Evolutionary conservation across 805 yeast species (phyloP).

Genomic region (Yamadazyma olivae): DNA sequence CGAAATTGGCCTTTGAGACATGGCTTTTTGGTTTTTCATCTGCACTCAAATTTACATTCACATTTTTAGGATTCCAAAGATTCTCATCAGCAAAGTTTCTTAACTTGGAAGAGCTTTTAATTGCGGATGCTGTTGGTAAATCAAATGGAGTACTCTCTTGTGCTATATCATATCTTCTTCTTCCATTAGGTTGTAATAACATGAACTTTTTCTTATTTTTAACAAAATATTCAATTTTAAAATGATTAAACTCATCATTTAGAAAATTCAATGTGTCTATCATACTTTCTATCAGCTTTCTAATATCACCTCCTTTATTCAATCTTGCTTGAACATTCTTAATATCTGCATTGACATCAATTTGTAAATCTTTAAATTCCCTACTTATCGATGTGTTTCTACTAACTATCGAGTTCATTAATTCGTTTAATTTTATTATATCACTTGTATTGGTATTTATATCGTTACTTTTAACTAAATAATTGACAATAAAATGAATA

Average conservation of each 20-base stretch:
- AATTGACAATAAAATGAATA: conserved; percentile 1
- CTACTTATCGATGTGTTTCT: not conserved
- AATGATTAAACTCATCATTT: conserved; percentile 8
- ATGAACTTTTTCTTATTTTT: conserved; percentile 5
- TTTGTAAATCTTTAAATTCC: not conserved
- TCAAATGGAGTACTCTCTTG: too few relatives aligned
- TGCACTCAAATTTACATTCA: not conserved
- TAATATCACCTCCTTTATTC: conserved; percentile 17
- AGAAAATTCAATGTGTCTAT: conserved; percentile 4
- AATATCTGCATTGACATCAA: not conserved
- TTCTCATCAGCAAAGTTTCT: too few relatives aligned
- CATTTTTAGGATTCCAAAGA: not conserved
- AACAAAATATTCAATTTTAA: conserved; percentile 10
- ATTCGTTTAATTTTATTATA: not conserved
- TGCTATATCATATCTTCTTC: too few relatives aligned
- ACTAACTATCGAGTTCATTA: not conserved
- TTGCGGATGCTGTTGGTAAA: too few relatives aligned
- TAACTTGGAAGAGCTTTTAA: too few relatives aligned
- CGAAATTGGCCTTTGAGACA: too few relatives aligned
- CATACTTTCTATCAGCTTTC: conserved; percentile 11
- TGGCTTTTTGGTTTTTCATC: too few relatives aligned
- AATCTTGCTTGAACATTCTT: conserved; percentile 14
- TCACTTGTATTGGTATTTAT: not conserved
- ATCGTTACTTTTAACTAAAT: not conserved
- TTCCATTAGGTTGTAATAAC: conserved; percentile 6